phyloP scores from a whole-genome alignment of 2,329 filamentous ascomycete species.

The Fonsecaea multimorphosa region DNA sequence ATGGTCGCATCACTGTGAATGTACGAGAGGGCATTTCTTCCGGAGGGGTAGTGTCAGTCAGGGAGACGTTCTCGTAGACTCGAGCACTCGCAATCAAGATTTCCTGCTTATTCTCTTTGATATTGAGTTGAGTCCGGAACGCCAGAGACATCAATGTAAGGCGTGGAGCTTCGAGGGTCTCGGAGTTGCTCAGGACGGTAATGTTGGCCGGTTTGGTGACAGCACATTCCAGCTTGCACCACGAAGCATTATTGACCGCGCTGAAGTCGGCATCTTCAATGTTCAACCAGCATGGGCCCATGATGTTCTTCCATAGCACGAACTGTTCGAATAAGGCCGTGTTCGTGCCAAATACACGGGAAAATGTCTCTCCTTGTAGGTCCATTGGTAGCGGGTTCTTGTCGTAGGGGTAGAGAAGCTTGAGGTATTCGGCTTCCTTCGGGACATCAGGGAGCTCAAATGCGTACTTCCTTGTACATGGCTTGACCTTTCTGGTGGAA shows the following conservation, averaged over 20 bases:
- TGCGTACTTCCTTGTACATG: slow-evolving; percentile 87
- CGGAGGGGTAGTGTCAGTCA: slow-evolving; percentile 85
- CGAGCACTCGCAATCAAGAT: slow-evolving; percentile 89
- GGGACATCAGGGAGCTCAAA: slow-evolving; percentile 90
- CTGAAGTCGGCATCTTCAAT: slow-evolving; percentile 85
- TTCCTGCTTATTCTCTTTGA: slow-evolving; percentile 94
- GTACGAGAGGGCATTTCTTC: slow-evolving; percentile 88
- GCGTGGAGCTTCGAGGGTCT: slow-evolving; percentile 81
- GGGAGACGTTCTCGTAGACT: slow-evolving; percentile 86
- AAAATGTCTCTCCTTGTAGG: slow-evolving; percentile 83
- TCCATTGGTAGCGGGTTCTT: slow-evolving; percentile 76
- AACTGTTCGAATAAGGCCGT: slow-evolving; percentile 97
- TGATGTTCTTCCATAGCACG: slow-evolving; percentile 97
- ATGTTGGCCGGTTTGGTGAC: slow-evolving; percentile 80
- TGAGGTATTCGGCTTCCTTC: slow-evolving; percentile 88
- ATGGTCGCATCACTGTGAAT: slow-evolving; percentile 88
- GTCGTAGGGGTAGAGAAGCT: slow-evolving; percentile 93
- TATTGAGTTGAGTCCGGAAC: slow-evolving; percentile 84
- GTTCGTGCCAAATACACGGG: slow-evolving; percentile 90
- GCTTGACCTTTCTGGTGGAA: slow-evolving; percentile 90
- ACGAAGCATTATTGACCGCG: slow-evolving; percentile 87
- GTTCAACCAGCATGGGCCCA: slow-evolving; percentile 97
- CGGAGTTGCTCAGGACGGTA: slow-evolving; percentile 73
- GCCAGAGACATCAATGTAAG: slow-evolving; percentile 96
- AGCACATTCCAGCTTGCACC: slow-evolving; percentile 93